Conservation (phyloP, 306 rosid species). For the Calophaca sinica region DNA sequence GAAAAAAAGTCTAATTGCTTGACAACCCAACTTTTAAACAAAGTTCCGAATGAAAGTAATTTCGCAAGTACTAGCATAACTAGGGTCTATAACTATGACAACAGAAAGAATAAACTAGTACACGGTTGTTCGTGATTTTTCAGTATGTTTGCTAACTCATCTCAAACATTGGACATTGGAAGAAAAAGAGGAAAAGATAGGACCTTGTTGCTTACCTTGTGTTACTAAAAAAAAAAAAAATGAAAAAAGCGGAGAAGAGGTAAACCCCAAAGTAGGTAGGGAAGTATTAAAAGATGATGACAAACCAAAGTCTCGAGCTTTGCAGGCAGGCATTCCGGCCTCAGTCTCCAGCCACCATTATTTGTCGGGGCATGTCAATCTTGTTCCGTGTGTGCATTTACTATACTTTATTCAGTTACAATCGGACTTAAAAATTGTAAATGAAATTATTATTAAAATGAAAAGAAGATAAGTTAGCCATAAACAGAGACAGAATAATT, state of each 20-base stretch:
- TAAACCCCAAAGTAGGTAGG: constrained; percentile 53
- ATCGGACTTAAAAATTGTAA: constrained; percentile 1
- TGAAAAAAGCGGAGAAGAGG: constrained; percentile 37
- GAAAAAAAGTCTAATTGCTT: neutral
- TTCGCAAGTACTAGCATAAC: neutral
- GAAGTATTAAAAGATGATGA: constrained; percentile 58
- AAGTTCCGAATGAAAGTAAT: neutral
- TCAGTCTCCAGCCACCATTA: constrained; percentile 71
- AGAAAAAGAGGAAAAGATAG: constrained; percentile 45
- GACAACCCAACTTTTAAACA: constrained; percentile 26
- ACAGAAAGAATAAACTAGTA: too few species aligned
- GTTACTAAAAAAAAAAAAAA: constrained; percentile 43
- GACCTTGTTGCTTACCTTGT: constrained; percentile 36
- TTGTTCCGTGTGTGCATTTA: constrained; percentile 29
- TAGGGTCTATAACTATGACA: too few species aligned
- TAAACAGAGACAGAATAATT: constrained; percentile 40
- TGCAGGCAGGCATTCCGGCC: constrained; percentile 70
- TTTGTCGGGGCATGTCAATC: constrained; percentile 72
- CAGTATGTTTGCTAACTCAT: neutral
- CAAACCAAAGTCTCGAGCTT: constrained; percentile 68
- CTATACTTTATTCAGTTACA: constrained; percentile 45
- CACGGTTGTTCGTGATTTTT: too few species aligned
- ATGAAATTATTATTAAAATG: constrained; percentile 2
- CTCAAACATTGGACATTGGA: constrained; percentile 29
- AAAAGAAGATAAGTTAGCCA: constrained; percentile 32